phyloP scores from a whole-genome alignment of 257 asterid species.

The Solanum etuberosum region DNA sequence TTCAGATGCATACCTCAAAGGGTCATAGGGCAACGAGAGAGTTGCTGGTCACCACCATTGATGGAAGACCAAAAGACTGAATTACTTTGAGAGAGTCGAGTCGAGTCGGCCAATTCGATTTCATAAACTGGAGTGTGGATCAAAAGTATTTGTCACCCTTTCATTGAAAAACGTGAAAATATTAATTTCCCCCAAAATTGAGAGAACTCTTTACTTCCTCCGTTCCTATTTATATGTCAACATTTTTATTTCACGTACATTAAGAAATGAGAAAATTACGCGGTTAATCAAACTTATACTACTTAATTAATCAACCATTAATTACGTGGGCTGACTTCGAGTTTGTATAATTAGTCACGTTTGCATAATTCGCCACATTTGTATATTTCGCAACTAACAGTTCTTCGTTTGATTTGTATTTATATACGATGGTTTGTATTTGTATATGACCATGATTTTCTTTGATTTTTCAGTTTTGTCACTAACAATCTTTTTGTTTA shows the following conservation, averaged over 20 bases:
- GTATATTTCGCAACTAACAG: no score
- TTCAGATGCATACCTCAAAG: not conserved
- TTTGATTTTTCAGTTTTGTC: no score
- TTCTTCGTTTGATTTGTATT: not conserved
- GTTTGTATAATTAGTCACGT: not conserved
- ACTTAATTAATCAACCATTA: no score
- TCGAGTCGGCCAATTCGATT: not conserved
- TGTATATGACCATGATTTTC: no score
- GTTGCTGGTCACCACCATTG: not conserved
- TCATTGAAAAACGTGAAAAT: not conserved
- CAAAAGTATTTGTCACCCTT: not conserved
- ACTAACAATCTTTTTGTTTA: not conserved
- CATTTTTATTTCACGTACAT: no score
- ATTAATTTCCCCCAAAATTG: no score
- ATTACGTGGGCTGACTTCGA: not conserved
- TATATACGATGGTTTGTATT: no score
- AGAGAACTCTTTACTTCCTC: no score
- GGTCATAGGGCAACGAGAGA: not conserved
- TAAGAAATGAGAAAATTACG: no score
- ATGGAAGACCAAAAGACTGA: not conserved
- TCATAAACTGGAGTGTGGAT: not conserved
- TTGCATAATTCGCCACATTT: not conserved
- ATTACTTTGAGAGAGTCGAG: not conserved
- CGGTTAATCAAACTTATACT: rapidly evolving
- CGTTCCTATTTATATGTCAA: no score